Evolutionary conservation across 2,329 filamentous ascomycete species (phyloP), one percentile per base, ranked within the genome.

Genomic region (Diaporthe caulivora): DNA sequence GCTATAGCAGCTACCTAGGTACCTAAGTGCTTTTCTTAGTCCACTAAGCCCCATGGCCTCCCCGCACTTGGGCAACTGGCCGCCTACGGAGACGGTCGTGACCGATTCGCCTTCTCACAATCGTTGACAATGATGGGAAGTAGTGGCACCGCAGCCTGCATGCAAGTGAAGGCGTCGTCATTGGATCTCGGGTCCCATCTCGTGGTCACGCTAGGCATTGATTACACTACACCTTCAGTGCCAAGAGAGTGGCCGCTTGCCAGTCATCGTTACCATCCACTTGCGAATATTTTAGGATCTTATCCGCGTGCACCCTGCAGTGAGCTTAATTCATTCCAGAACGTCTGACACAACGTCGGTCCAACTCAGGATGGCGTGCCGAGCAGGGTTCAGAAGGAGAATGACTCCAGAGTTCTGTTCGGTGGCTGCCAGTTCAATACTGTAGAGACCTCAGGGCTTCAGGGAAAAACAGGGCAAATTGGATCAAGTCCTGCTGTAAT

Each of bases 41-140:
- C 29, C 17, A n/a, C 26, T 47, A n/a, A 17, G 57, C 57, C 37
- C 57, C 24, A 60, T 42, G 34, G 57, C 57, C 57, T 60, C 57
- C 37, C 55, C 37, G 7, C 34, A 42, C 34, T 29, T 18, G 37
- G n/a, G 34, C n/a, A 18, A n/a, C 10, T 26, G 37, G 40, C 57
- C 17, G 17, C 57, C 57, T 42, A 26, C n/a, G 5, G n/a, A 55
- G 26, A 60, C 11, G 34, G 37, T 42, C 15, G n/a, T 42, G 37
- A 42, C 37, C 57, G 26, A 17, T 42, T 60, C 10, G 34, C n/a
- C n/a, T 42, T 11, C 37, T 26, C 5, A 42, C 24, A 18, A 11
- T 26, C 57, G 37, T 42, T 29, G 8, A 42, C 10, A 60, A 34
- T 8, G 24, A 57, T 0, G 29, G 18, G 54, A 9, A 40, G 17